Evolutionary conservation across 2,329 filamentous ascomycete genomes (phyloP).

Genomic region (Talaromyces piceae): DNA sequence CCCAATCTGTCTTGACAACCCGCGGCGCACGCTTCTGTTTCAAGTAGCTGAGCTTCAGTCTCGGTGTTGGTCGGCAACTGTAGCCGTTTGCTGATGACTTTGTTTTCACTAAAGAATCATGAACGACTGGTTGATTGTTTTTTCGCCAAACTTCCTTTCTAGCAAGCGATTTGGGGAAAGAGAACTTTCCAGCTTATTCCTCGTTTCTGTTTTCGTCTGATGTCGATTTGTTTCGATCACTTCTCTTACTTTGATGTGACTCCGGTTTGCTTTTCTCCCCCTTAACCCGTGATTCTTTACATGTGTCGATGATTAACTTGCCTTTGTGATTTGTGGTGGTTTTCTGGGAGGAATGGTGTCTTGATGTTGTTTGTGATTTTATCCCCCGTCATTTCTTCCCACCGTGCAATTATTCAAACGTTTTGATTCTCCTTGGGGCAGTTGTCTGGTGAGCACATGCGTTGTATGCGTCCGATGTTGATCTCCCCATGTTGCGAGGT

Average conservation of each 20-base stretch:
- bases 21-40: neutral
- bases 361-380: constrained; percentile 3
- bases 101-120: constrained; percentile 4
- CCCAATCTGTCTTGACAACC: neutral
- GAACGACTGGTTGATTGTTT: constrained; percentile 14
- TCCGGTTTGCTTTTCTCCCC: constrained; percentile 5
- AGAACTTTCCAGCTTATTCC: neutral
- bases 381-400: neutral
- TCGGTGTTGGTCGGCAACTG: neutral
- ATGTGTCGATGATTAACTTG: constrained; percentile 16
- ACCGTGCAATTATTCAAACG: neutral
- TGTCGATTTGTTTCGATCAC: constrained; percentile 10
- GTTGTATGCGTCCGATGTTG: neutral
- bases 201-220: constrained; percentile 14
- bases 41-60: constrained; percentile 2
- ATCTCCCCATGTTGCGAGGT: neutral
- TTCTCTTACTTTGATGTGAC: constrained; percentile 11
- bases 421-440: constrained; percentile 5
- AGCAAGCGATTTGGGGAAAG: constrained; percentile 31
- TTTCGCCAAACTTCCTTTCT: constrained; percentile 11
- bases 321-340: constrained; percentile 19
- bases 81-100: neutral
- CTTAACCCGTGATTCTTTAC: constrained; percentile 6
- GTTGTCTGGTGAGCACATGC: neutral
- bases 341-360: constrained; percentile 12